A percentile compares a stretch with the other conserved stretches of the same genome.
phyloP scores from a whole-genome alignment of 2,329 filamentous ascomycete species.

The Camillea tinctor region DNA sequence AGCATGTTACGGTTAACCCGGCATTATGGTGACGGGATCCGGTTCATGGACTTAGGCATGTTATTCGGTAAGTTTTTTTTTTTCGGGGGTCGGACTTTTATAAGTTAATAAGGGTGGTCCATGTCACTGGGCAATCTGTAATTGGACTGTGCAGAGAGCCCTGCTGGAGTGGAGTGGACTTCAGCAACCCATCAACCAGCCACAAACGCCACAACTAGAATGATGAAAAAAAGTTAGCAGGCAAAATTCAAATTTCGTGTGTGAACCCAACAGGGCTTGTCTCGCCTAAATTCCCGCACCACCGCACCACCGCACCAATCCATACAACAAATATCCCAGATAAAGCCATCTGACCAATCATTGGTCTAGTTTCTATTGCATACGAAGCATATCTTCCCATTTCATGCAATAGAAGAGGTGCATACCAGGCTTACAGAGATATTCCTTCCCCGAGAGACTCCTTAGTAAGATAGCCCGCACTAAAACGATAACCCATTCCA shows the following conservation, averaged over 20 bases:
- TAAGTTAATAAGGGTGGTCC: too few species aligned
- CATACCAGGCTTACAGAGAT: background rate
- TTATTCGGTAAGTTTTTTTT: background rate
- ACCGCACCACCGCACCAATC: conserved; percentile 29
- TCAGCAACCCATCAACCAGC: too few species aligned
- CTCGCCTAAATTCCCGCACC: conserved; percentile 29
- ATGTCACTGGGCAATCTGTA: too few species aligned
- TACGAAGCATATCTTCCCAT: too few species aligned
- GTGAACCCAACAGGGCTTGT: conserved; percentile 27
- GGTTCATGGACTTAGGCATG: too few species aligned
- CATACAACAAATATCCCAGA: conserved; percentile 6
- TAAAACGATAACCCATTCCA: background rate
- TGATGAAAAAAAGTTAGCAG: background rate
- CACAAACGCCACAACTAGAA: background rate
- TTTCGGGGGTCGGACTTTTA: conserved; percentile 4
- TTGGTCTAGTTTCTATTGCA: too few species aligned
- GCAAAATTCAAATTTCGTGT: background rate
- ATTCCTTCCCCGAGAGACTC: background rate
- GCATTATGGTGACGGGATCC: too few species aligned
- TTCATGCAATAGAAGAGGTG: background rate
- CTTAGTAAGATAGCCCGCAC: background rate
- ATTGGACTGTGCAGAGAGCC: too few species aligned
- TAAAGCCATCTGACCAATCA: too few species aligned
- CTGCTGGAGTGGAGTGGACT: too few species aligned
- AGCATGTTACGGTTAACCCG: too few species aligned